Percentiles rank a stretch among this genome's conserved stretches.
phyloP scores from a whole-genome alignment of 768 basidiomycete species.

The Terana coerulea region DNA sequence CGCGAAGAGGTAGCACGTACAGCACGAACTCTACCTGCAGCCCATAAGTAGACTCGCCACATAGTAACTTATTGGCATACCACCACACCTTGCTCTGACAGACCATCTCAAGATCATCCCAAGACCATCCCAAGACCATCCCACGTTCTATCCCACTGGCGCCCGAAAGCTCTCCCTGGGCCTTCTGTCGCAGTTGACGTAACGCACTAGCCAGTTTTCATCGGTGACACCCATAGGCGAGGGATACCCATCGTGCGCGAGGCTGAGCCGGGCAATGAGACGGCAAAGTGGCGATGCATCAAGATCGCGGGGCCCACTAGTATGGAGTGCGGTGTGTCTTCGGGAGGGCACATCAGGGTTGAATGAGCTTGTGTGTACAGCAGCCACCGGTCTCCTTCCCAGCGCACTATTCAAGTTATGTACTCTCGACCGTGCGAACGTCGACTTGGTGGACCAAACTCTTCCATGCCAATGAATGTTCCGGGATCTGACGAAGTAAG shows the following conservation, averaged over 20 bases:
- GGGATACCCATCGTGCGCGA: slow-evolving; percentile 61
- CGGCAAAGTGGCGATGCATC: slow-evolving; percentile 53
- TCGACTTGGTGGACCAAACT: too few species aligned
- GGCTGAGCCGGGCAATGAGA: slow-evolving; percentile 28
- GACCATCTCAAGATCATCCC: slow-evolving; percentile 34
- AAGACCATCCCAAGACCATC: slow-evolving; percentile 38
- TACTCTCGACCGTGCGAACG: too few species aligned
- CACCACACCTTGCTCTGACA: too few species aligned
- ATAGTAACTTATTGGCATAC: too few species aligned
- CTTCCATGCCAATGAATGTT: too few species aligned
- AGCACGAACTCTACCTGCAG: too few species aligned
- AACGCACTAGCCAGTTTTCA: slow-evolving; percentile 28
- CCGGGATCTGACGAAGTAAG: too few species aligned
- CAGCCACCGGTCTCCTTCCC: slow-evolving; percentile 57
- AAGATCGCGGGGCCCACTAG: slow-evolving; percentile 64
- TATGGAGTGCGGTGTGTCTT: slow-evolving; percentile 58
- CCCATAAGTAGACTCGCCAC: too few species aligned
- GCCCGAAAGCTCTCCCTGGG: slow-evolving; percentile 14
- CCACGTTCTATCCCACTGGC: slow-evolving; percentile 41
- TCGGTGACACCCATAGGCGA: slow-evolving; percentile 57
- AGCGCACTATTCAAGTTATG: too few species aligned
- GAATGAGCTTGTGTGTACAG: slow-evolving; percentile 27
- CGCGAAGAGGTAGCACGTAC: too few species aligned
- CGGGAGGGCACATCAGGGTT: slow-evolving; percentile 36
- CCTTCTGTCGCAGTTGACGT: not conserved